These are phyloP conservation scores for Epichloe aotearoae DNA, from an alignment of 2,329 filamentous ascomycete genomes.

Conservation along the genomic window DNA sequence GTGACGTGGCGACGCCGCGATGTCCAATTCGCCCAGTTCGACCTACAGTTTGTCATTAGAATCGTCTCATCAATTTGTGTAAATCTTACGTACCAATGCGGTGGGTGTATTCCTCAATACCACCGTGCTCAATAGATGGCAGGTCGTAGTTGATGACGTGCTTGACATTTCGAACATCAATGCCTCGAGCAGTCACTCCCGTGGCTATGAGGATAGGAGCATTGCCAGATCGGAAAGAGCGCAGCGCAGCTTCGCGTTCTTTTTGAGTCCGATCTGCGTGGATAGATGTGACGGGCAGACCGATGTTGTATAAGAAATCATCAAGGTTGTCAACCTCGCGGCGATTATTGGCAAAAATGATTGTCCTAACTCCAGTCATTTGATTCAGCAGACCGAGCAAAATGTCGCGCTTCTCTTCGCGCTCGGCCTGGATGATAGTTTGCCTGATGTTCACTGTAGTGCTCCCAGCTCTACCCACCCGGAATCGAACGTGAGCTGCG, in stretches of 20 bases:
- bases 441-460: conserved; percentile 76
- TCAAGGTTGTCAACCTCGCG: conserved; percentile 69
- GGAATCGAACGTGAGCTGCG: conserved; percentile 63
- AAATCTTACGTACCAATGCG: conserved; percentile 58
- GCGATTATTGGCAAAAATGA: conserved; percentile 85
- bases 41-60: conserved; percentile 31
- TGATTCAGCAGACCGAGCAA: conserved; percentile 61
- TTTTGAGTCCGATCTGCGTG: conserved; percentile 78
- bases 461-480: conserved; percentile 75
- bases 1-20: conserved; percentile 71
- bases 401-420: conserved; percentile 52
- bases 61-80: not conserved
- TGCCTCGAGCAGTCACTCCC: conserved; percentile 73
- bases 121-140: conserved; percentile 60
- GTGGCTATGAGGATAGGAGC: conserved; percentile 77
- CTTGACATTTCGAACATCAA: conserved; percentile 76
- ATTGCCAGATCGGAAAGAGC: conserved; percentile 63
- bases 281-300: conserved; percentile 74
- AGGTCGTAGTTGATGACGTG: conserved; percentile 93
- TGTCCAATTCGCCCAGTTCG: conserved; percentile 92
- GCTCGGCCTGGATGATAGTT: conserved; percentile 54
- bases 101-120: conserved; percentile 86
- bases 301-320: conserved; percentile 71
- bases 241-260: conserved; percentile 85
- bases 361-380: conserved; percentile 59